Percentiles rank a stretch among this genome's conserved stretches.
Conservation (phyloP, 1,284 basidiomycete species). For the Fomitiporia mediterranea region DNA sequence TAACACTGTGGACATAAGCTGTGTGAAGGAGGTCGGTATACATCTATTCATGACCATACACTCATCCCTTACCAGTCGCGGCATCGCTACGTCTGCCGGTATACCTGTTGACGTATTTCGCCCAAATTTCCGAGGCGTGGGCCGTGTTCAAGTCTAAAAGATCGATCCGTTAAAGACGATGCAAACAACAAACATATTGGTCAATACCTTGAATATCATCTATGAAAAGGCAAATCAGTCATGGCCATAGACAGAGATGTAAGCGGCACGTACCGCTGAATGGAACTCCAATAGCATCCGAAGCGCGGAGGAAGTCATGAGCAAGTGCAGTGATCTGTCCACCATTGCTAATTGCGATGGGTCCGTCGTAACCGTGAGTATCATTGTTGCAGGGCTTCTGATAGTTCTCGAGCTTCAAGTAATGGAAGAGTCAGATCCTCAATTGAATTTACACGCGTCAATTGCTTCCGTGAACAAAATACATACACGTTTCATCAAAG, state of each 20-base stretch:
- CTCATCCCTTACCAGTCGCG: conserved; percentile 56
- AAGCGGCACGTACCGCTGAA: conserved; percentile 49
- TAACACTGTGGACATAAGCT: conserved; percentile 70
- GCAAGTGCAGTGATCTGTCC: conserved; percentile 57
- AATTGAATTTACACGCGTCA: neutral
- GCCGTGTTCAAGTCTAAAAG: conserved; percentile 49
- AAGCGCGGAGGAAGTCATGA: conserved; percentile 64
- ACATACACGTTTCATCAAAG: conserved; percentile 63
- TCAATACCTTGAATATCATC: conserved; percentile 60
- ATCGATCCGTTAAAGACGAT: no score
- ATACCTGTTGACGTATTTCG: conserved; percentile 71
- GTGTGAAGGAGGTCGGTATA: conserved; percentile 3
- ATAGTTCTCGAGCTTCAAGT: conserved; percentile 63
- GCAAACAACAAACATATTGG: neutral
- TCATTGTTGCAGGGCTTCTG: conserved; percentile 59
- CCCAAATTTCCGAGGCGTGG: conserved; percentile 72
- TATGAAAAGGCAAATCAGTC: conserved; percentile 24
- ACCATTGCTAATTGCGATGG: conserved; percentile 67
- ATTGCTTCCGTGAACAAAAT: no score
- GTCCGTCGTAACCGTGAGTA: conserved; percentile 64
- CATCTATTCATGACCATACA: neutral
- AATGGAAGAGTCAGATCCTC: neutral
- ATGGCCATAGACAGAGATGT: neutral
- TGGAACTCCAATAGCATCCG: conserved; percentile 58
- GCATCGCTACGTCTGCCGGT: conserved; percentile 69